Evolutionary conservation across 2,329 filamentous ascomycete species (phyloP).

Genomic region (Hymenoscyphus fraxineus): DNA sequence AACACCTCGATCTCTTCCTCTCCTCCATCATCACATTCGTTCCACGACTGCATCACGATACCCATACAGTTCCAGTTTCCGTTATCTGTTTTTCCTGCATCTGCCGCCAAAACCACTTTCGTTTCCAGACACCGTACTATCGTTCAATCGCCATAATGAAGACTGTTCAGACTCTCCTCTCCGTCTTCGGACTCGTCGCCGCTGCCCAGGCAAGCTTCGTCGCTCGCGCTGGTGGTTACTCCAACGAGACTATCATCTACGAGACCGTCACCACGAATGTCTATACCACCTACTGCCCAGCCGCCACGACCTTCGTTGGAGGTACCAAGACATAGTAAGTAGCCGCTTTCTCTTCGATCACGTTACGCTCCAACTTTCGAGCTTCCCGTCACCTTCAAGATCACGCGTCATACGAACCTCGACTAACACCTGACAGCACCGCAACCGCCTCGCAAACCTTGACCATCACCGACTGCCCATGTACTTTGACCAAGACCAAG

Average conservation of each 20-base stretch:
- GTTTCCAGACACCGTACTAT: conserved; percentile 13
- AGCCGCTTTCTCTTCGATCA: conserved; percentile 4
- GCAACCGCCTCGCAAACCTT: conserved; percentile 55
- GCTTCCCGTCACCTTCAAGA: conserved; percentile 8
- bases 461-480: conserved; percentile 45
- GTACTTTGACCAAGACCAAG: conserved; percentile 16
- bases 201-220: conserved; percentile 22
- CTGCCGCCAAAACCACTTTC: conserved; percentile 7
- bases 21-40: conserved; percentile 9
- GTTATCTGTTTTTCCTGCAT: conserved; percentile 1
- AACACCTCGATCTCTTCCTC: neutral
- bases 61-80: neutral
- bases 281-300: conserved; percentile 48
- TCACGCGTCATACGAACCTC: conserved; percentile 3
- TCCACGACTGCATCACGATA: conserved; percentile 6
- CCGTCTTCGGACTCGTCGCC: conserved; percentile 34
- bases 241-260: conserved; percentile 37
- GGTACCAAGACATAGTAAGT: conserved; percentile 46
- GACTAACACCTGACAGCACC: conserved; percentile 43
- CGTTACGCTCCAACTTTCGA: conserved; percentile 10
- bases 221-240: conserved; percentile 8
- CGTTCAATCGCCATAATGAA: conserved; percentile 16
- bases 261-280: conserved; percentile 37
- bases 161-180: conserved; percentile 24
- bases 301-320: conserved; percentile 42